phyloP scores from a whole-genome alignment of 2,329 filamentous ascomycete species.

The Aspergillus novofumigatus region DNA sequence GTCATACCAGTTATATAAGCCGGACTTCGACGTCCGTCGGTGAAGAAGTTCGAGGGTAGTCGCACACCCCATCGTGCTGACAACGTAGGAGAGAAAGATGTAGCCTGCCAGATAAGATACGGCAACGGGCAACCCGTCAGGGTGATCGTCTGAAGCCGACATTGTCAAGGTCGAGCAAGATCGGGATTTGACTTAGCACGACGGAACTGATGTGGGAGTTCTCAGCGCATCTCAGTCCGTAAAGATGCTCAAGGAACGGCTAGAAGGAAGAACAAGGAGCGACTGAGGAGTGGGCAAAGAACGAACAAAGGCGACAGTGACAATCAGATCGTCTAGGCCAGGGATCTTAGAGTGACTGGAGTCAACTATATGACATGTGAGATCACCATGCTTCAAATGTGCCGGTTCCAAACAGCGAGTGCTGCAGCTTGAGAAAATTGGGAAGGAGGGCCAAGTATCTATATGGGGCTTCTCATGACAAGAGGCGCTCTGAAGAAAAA shows the following conservation, averaged over 20 bases:
- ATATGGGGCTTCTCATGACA: background rate
- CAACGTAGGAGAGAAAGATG: constrained; percentile 63
- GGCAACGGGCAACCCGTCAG: constrained; percentile 6
- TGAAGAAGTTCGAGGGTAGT: constrained; percentile 81
- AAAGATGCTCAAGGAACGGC: background rate
- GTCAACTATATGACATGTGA: background rate
- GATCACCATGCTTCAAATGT: background rate
- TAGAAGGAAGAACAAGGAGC: background rate
- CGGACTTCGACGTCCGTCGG: constrained; percentile 64
- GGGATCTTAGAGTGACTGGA: background rate
- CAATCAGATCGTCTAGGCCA: constrained; percentile 1
- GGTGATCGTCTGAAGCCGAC: constrained; percentile 9
- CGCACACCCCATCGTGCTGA: constrained; percentile 70
- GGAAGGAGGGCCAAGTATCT: background rate
- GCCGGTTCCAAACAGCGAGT: background rate
- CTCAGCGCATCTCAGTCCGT: background rate
- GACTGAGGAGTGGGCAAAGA: background rate
- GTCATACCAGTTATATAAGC: constrained; percentile 64
- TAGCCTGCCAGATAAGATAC: constrained; percentile 53
- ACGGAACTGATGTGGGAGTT: background rate
- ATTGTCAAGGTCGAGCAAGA: constrained; percentile 13
- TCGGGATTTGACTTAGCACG: background rate
- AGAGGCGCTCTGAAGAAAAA: background rate
- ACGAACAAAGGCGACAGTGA: background rate
- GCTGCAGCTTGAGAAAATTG: background rate